Percentiles rank a stretch among this genome's conserved stretches.
Conservation (phyloP, 306 rosid genomes). For the Quercus robur region DNA sequence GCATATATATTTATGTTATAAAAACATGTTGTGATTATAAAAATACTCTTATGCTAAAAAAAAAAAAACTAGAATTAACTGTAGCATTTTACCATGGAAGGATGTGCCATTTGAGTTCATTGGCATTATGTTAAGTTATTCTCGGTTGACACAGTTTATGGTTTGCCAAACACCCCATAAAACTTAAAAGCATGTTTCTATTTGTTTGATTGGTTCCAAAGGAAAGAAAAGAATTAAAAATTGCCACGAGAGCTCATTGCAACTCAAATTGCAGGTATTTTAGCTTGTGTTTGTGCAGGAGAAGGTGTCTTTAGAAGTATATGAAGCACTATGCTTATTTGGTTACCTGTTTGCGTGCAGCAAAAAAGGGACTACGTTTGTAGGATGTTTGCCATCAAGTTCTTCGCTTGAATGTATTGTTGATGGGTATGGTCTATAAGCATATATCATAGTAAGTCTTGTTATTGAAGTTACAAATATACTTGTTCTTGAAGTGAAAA, state of each 20-base stretch:
- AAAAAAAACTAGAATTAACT: too few relatives aligned
- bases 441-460: background rate
- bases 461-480: background rate
- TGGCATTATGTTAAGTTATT: too few relatives aligned
- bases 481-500: background rate
- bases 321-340: background rate
- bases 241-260: background rate
- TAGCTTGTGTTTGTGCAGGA: background rate
- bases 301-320: background rate
- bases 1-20: too few relatives aligned
- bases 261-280: background rate
- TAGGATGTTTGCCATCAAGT: constrained; percentile 46
- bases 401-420: constrained; percentile 32
- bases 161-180: background rate
- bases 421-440: constrained; percentile 46
- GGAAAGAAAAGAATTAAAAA: background rate
- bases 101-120: too few relatives aligned
- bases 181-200: background rate
- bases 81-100: too few relatives aligned
- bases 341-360: constrained; percentile 28
- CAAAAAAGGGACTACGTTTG: constrained; percentile 11
- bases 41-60: too few relatives aligned
- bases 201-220: background rate
- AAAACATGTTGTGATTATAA: too few relatives aligned
- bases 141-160: too few relatives aligned